Evolutionary conservation across 2,329 filamentous ascomycete species (phyloP).

Genomic region (Neonectria hederae): DNA sequence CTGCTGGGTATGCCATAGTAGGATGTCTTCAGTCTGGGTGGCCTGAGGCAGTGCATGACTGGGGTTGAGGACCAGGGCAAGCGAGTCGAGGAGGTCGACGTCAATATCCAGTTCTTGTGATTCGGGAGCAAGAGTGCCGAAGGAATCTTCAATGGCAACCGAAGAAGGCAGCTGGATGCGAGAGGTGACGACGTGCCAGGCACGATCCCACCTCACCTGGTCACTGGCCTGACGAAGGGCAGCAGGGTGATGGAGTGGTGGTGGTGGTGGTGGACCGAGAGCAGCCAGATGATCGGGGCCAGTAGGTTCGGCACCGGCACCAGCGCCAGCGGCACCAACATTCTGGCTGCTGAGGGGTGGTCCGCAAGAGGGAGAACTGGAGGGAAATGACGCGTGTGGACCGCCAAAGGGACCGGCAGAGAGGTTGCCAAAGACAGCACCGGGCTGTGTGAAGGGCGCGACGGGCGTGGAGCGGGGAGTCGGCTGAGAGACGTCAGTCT

Average conservation of each 20-base stretch:
- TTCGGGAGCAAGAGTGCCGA: slow-evolving; percentile 57
- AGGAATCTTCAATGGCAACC: slow-evolving; percentile 63
- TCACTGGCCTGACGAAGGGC: slow-evolving; percentile 49
- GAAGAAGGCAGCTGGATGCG: slow-evolving; percentile 66
- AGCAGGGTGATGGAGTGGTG: slow-evolving; percentile 34
- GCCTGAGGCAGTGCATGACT: slow-evolving; percentile 57
- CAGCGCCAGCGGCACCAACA: background rate
- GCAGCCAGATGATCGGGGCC: slow-evolving; percentile 21
- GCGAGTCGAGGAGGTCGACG: slow-evolving; percentile 59
- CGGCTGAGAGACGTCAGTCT: slow-evolving; percentile 59
- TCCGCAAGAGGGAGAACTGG: slow-evolving; percentile 6
- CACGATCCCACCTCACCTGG: slow-evolving; percentile 67
- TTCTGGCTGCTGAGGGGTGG: background rate
- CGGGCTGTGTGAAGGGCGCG: slow-evolving; percentile 51
- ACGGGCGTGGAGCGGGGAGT: slow-evolving; percentile 52
- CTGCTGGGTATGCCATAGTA: slow-evolving; percentile 70
- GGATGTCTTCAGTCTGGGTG: slow-evolving; percentile 62
- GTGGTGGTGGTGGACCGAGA: slow-evolving; percentile 27
- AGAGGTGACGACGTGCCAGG: slow-evolving; percentile 70
- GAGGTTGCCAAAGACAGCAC: slow-evolving; percentile 60
- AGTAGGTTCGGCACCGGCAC: slow-evolving; percentile 1
- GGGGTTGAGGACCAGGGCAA: slow-evolving; percentile 64
- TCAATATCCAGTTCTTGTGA: slow-evolving; percentile 56
- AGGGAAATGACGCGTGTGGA: slow-evolving; percentile 39
- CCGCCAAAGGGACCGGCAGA: slow-evolving; percentile 37